These are phyloP conservation scores for Dryas octopetala DNA, from an alignment of 306 rosid species.

Conservation along the genomic window DNA sequence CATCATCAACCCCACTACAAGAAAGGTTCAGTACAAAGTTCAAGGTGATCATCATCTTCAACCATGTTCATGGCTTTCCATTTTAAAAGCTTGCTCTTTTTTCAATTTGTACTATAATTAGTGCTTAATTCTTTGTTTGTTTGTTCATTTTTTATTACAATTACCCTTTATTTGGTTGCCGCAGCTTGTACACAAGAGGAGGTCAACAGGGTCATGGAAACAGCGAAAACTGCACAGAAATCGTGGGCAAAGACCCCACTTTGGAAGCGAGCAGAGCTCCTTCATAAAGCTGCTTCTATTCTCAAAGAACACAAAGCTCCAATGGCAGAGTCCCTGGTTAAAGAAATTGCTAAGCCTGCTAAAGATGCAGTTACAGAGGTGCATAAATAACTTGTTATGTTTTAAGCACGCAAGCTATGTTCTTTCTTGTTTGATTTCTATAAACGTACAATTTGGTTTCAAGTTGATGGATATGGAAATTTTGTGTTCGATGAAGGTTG, in stretches of 20 bases:
- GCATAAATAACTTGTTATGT: not conserved
- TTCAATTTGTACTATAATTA: not conserved
- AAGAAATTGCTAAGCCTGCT: conserved; percentile 94
- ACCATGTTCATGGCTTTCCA: not conserved
- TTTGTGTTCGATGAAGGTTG: conserved; percentile 61
- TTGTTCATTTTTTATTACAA: not conserved
- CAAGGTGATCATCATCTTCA: conserved; percentile 54
- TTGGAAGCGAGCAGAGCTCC: conserved; percentile 94
- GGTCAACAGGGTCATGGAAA: conserved; percentile 86
- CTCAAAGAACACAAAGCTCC: conserved; percentile 85
- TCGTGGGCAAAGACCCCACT: conserved; percentile 98
- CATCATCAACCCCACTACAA: conserved; percentile 81
- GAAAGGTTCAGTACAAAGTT: conserved; percentile 87
- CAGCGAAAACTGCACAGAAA: conserved; percentile 82
- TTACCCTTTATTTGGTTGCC: conserved; percentile 10
- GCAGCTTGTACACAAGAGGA: conserved; percentile 94
- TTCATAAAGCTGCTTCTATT: conserved; percentile 94
- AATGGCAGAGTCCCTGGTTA: conserved; percentile 84
- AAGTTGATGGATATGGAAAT: not conserved
- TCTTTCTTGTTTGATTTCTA: not conserved
- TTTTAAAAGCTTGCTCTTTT: not conserved
- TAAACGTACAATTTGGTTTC: not conserved
- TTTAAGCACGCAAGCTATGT: not conserved
- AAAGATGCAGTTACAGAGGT: conserved; percentile 97
- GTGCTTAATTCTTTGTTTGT: not conserved